These are phyloP conservation scores for Sutorius australiensis DNA, from an alignment of 768 basidiomycete species.

Conservation along the genomic window DNA sequence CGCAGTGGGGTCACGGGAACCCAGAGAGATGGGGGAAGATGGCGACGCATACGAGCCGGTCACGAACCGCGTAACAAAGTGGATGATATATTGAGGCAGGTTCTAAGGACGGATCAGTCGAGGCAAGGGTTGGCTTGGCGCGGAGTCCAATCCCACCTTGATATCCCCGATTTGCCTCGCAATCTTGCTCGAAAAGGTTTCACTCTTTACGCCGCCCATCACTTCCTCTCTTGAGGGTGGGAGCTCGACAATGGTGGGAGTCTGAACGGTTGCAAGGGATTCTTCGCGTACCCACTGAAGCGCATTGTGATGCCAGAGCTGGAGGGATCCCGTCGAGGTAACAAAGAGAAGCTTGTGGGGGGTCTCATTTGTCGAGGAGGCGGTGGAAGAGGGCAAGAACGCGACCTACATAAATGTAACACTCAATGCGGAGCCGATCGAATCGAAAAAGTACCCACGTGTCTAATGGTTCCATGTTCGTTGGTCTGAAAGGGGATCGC, in stretches of 20 bases:
- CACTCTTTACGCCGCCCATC: constrained; percentile 22
- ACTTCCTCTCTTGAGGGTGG: constrained; percentile 48
- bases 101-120: constrained; percentile 39
- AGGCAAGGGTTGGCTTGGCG: background rate
- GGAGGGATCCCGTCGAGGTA: constrained; percentile 73
- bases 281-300: constrained; percentile 82
- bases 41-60: constrained; percentile 62
- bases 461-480: constrained; percentile 62
- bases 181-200: constrained; percentile 50
- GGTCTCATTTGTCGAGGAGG: constrained; percentile 34
- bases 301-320: constrained; percentile 62
- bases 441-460: constrained; percentile 42
- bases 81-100: constrained; percentile 63
- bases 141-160: constrained; percentile 38
- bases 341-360: constrained; percentile 47
- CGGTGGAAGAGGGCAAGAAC: constrained; percentile 44
- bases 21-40: constrained; percentile 30
- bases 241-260: constrained; percentile 72
- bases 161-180: constrained; percentile 56
- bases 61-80: constrained; percentile 68
- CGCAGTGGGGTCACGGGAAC: background rate
- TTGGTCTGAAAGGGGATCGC: constrained; percentile 63
- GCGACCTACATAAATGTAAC: constrained; percentile 39
- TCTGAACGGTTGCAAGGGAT: constrained; percentile 57
- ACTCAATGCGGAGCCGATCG: background rate